phyloP scores from a whole-genome alignment of 495 filamentous ascomycete genomes.

The Ascobolus immersus region DNA sequence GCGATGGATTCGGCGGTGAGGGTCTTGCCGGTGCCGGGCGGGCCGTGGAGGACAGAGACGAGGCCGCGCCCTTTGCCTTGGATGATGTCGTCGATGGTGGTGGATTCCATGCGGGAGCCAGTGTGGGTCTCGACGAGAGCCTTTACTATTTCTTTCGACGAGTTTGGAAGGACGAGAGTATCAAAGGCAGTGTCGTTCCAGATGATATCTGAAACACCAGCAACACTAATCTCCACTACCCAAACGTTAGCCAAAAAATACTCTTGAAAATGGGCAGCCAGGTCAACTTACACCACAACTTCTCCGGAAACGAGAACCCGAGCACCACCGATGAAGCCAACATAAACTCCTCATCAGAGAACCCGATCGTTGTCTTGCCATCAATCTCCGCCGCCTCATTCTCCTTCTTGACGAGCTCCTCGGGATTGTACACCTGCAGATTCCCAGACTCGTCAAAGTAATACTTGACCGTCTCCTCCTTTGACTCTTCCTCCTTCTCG shows the following conservation, averaged over 20 bases:
- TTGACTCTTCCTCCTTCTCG: not conserved
- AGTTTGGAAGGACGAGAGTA: slow-evolving; percentile 45
- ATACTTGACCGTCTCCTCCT: slow-evolving; percentile 23
- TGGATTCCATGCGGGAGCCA: slow-evolving; percentile 35
- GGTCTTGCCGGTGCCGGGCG: slow-evolving; percentile 48
- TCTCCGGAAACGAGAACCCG: slow-evolving; percentile 82
- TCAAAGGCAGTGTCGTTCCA: slow-evolving; percentile 69
- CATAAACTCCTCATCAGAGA: slow-evolving; percentile 12
- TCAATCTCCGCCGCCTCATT: not conserved
- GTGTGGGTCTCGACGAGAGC: slow-evolving; percentile 60
- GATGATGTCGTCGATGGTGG: slow-evolving; percentile 60
- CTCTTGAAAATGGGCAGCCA: too few species aligned
- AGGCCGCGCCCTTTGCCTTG: slow-evolving; percentile 55
- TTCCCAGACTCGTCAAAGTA: slow-evolving; percentile 68
- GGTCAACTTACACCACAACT: slow-evolving; percentile 58
- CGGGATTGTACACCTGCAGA: too few species aligned
- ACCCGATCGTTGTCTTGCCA: not conserved
- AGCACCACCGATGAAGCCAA: slow-evolving; percentile 21
- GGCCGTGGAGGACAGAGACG: slow-evolving; percentile 44
- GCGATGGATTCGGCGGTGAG: slow-evolving; percentile 50
- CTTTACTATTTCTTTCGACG: slow-evolving; percentile 57
- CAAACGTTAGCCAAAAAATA: too few species aligned
- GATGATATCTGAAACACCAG: slow-evolving; percentile 52
- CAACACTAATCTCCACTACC: slow-evolving; percentile 29
- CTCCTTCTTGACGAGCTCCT: not conserved